Percentiles rank a stretch among this genome's conserved stretches.
These are phyloP conservation scores for Verticillium nonalfalfae DNA, from an alignment of 2,329 filamentous ascomycete genomes.

Conservation along the genomic window DNA sequence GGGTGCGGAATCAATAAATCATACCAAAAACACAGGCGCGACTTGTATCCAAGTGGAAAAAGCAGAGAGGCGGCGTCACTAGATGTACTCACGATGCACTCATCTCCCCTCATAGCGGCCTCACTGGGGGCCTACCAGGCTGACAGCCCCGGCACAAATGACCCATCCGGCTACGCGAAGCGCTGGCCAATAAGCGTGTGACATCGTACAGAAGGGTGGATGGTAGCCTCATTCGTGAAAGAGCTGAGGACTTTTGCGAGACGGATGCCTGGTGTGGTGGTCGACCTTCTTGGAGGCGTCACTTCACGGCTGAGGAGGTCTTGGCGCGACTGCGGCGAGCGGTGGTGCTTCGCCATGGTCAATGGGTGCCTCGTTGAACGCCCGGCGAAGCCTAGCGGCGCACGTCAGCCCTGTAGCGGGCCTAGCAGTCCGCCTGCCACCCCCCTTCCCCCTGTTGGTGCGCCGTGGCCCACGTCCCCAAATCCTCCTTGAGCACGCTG, in stretches of 20 bases:
- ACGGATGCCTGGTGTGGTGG: neutral
- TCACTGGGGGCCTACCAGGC: neutral
- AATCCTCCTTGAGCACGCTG: neutral
- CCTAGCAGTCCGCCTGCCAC: neutral
- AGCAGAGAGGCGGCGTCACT: neutral
- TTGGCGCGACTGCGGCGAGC: neutral
- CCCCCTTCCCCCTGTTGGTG: neutral
- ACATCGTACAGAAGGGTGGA: neutral
- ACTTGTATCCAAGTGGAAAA: neutral
- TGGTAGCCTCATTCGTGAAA: neutral
- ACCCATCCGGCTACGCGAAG: neutral
- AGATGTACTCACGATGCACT: neutral
- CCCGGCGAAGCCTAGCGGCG: neutral
- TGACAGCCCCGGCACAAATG: neutral
- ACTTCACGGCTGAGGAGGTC: neutral
- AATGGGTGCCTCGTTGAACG: neutral
- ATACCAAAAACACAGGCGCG: neutral
- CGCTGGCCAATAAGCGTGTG: neutral
- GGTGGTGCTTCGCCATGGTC: neutral
- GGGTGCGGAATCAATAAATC: neutral
- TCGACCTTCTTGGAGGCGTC: neutral
- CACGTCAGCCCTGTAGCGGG: neutral
- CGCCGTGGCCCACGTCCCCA: neutral
- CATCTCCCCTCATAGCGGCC: neutral
- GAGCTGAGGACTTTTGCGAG: neutral